These are phyloP conservation scores for Tuber microsphaerosporum DNA, from an alignment of 495 filamentous ascomycete genomes.

Conservation along the genomic window DNA sequence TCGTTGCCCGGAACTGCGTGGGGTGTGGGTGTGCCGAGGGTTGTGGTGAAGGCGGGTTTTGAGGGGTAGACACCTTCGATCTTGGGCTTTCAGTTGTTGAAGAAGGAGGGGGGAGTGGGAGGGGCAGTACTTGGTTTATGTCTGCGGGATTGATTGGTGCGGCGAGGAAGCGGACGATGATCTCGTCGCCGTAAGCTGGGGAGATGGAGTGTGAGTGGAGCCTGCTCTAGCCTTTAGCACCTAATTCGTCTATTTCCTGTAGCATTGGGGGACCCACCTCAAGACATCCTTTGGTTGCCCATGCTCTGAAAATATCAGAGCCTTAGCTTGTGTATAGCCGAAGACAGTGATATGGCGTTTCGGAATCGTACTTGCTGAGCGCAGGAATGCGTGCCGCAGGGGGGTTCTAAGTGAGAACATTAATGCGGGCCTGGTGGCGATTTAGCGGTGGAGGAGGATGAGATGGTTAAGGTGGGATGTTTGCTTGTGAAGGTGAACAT, in stretches of 20 bases:
- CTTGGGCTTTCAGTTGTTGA: slow-evolving; percentile 43
- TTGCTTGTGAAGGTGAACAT: background rate
- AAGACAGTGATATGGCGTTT: slow-evolving; percentile 62
- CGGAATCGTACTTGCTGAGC: slow-evolving; percentile 1
- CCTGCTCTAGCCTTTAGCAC: slow-evolving; percentile 42
- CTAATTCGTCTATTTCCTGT: background rate
- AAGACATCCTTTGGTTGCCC: slow-evolving; percentile 81
- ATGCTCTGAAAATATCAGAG: slow-evolving; percentile 74
- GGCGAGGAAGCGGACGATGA: slow-evolving; percentile 70
- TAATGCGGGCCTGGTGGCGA: background rate
- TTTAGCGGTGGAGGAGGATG: background rate
- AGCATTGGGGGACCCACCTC: slow-evolving; percentile 46
- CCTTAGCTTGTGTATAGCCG: slow-evolving; percentile 94
- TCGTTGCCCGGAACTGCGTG: slow-evolving; percentile 81
- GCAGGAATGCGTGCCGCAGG: slow-evolving; percentile 13
- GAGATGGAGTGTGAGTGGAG: slow-evolving; percentile 79
- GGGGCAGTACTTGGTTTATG: slow-evolving; percentile 58
- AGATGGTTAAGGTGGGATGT: slow-evolving; percentile 1
- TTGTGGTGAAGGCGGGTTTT: slow-evolving; percentile 63
- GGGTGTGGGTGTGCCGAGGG: slow-evolving; percentile 66
- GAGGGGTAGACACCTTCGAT: slow-evolving; percentile 94
- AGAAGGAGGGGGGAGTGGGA: background rate
- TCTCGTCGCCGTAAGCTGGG: slow-evolving; percentile 54
- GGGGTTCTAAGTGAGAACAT: slow-evolving; percentile 22
- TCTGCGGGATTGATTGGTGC: slow-evolving; percentile 94